Percentiles rank a stretch among this genome's conserved stretches.
Conservation (phyloP, 1,284 basidiomycete species). For the Melampsora americana region DNA sequence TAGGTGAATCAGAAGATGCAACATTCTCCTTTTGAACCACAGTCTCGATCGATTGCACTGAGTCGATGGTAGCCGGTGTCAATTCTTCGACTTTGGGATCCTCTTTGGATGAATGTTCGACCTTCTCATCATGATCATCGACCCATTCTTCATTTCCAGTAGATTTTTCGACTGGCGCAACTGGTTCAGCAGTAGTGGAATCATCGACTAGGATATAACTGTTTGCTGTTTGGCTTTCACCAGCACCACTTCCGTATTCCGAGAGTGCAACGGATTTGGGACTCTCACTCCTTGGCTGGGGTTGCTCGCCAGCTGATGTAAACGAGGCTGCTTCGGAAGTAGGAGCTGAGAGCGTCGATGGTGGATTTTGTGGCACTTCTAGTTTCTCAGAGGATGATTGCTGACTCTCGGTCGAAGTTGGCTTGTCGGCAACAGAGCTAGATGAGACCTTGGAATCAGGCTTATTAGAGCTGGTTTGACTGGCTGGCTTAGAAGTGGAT, state of each 20-base stretch:
- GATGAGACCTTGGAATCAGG: neutral
- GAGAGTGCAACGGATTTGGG: conserved; percentile 12
- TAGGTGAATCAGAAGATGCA: too few species aligned
- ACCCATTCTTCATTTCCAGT: conserved; percentile 3
- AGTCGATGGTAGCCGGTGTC: neutral
- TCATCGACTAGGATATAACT: conserved; percentile 41
- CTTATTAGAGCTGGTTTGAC: neutral
- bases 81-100: neutral
- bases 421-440: neutral
- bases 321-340: neutral
- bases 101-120: neutral
- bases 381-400: neutral
- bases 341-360: conserved; percentile 5
- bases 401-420: neutral
- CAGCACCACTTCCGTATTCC: conserved; percentile 37
- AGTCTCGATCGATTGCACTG: neutral
- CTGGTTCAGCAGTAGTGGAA: conserved; percentile 1
- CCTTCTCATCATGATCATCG: neutral
- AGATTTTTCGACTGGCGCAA: neutral
- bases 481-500: neutral
- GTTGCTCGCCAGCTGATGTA: neutral
- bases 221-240: conserved; percentile 34
- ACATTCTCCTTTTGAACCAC: neutral
- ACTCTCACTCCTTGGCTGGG: conserved; percentile 1
- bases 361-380: neutral